Conservation (phyloP, 2,329 filamentous ascomycete genomes). For the Calonectria pteridis region DNA sequence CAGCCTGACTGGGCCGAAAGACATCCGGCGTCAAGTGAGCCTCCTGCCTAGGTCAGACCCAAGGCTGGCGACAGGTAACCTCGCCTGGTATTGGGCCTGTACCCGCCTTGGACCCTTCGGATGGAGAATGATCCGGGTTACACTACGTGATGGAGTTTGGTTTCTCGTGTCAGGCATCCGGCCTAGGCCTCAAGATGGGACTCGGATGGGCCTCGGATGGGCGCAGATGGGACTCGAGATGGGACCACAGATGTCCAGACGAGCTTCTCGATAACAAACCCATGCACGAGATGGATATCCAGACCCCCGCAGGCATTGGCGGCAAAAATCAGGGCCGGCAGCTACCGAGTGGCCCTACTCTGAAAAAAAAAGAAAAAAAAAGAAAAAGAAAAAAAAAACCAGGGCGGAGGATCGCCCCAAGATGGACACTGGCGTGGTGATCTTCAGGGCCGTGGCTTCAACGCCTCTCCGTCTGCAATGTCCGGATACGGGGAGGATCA, state of each 20-base stretch:
- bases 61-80: constrained; percentile 24
- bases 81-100: constrained; percentile 8
- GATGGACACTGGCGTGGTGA: constrained; percentile 12
- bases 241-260: not conserved
- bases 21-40: constrained; percentile 38
- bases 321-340: constrained; percentile 22
- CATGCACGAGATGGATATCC: constrained; percentile 8
- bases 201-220: not conserved
- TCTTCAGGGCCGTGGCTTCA: constrained; percentile 23
- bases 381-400: not conserved
- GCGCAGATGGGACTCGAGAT: not conserved
- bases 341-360: constrained; percentile 7
- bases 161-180: constrained; percentile 8
- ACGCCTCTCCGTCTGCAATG: constrained; percentile 2
- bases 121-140: constrained; percentile 18
- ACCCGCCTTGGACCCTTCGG: constrained; percentile 10
- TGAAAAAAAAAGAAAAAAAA: not conserved
- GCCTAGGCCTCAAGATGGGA: constrained; percentile 6
- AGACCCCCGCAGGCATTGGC: not conserved
- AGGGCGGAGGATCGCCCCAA: constrained; percentile 8
- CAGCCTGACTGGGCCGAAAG: constrained; percentile 40
- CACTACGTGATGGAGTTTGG: constrained; percentile 5
- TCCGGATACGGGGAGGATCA: constrained; percentile 18
- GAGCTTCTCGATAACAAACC: constrained; percentile 2
- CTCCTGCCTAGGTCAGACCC: constrained; percentile 27